phyloP scores from a whole-genome alignment of 169 alveolate species.

The Eimeria sp. region DNA sequence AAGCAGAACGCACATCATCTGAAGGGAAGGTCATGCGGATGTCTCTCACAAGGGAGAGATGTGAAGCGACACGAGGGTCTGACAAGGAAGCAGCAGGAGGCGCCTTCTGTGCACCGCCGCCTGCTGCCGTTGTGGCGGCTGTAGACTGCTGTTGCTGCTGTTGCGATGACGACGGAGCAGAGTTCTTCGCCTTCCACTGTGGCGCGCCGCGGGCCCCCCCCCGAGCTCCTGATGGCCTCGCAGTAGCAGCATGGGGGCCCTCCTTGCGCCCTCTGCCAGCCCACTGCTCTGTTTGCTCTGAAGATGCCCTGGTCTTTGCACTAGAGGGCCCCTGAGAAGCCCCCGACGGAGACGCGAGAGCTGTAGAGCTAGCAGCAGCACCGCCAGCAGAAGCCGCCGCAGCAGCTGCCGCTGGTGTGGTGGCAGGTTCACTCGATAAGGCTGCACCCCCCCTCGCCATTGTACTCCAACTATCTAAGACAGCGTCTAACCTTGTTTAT shows the following conservation, averaged over 20 bases:
- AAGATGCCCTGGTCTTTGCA: slow-evolving; percentile 25
- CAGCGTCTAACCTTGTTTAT: slow-evolving; percentile 44
- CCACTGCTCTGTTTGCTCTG: slow-evolving; percentile 26
- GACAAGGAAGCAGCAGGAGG: slow-evolving; percentile 70
- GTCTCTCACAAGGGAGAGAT: slow-evolving; percentile 37
- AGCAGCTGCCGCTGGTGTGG: slow-evolving; percentile 1
- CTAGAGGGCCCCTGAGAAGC: slow-evolving; percentile 38
- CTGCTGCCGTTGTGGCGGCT: slow-evolving; percentile 23
- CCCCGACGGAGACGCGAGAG: slow-evolving; percentile 14
- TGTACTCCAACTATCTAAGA: slow-evolving; percentile 13
- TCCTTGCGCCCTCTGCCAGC: slow-evolving; percentile 23
- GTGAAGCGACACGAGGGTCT: slow-evolving; percentile 59
- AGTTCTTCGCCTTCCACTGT: slow-evolving; percentile 53
- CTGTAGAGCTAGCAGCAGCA: slow-evolving; percentile 10
- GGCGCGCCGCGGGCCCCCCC: slow-evolving; percentile 71
- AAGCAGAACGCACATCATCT: slow-evolving; percentile 59
- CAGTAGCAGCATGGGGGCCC: neutral
- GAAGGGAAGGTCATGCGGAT: slow-evolving; percentile 45
- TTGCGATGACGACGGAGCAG: neutral
- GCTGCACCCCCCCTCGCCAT: slow-evolving; percentile 76
- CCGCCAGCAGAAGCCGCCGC: slow-evolving; percentile 12
- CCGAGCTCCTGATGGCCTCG: slow-evolving; percentile 2
- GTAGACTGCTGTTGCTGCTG: slow-evolving; percentile 39
- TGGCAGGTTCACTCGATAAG: slow-evolving; percentile 58
- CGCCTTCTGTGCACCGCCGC: neutral